Evolutionary conservation across 1,139 yeast genomes (phyloP).

Genomic region (Taphrina wiesneri): DNA sequence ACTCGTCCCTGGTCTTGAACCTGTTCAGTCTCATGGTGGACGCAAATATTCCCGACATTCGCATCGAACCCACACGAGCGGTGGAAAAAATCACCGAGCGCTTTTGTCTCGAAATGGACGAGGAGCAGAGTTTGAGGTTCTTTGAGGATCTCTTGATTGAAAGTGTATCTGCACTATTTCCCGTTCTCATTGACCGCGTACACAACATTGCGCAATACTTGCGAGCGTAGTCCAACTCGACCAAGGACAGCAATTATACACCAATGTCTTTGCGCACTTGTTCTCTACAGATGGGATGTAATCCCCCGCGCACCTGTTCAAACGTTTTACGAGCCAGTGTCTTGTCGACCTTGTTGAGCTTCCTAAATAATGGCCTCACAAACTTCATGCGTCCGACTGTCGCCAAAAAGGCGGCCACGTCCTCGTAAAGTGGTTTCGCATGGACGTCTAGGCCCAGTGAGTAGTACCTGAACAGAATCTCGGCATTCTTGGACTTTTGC

Average conservation of each 20-base stretch:
- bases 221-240: slow-evolving; percentile 45
- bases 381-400: slow-evolving; percentile 94
- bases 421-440: slow-evolving; percentile 47
- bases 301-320: slow-evolving; percentile 56
- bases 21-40: slow-evolving; percentile 92
- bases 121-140: slow-evolving; percentile 90
- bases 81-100: slow-evolving; percentile 90
- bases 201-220: slow-evolving; percentile 97
- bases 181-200: slow-evolving; percentile 89
- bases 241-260: slow-evolving; percentile 4
- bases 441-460: slow-evolving; percentile 49
- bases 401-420: slow-evolving; percentile 78
- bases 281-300: slow-evolving; percentile 83
- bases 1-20: slow-evolving; percentile 83
- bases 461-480: slow-evolving; percentile 77
- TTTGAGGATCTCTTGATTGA: slow-evolving; percentile 92
- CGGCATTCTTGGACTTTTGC: slow-evolving; percentile 65
- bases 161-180: slow-evolving; percentile 88
- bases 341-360: slow-evolving; percentile 64
- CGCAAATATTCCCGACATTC: slow-evolving; percentile 86
- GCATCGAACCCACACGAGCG: slow-evolving; percentile 71
- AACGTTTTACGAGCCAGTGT: slow-evolving; percentile 67
- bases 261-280: slow-evolving; percentile 75
- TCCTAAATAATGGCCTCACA: slow-evolving; percentile 79
- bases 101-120: slow-evolving; percentile 88